Conservation (phyloP, 106 monocot genomes). For the Dactylorhiza incarnata region DNA sequence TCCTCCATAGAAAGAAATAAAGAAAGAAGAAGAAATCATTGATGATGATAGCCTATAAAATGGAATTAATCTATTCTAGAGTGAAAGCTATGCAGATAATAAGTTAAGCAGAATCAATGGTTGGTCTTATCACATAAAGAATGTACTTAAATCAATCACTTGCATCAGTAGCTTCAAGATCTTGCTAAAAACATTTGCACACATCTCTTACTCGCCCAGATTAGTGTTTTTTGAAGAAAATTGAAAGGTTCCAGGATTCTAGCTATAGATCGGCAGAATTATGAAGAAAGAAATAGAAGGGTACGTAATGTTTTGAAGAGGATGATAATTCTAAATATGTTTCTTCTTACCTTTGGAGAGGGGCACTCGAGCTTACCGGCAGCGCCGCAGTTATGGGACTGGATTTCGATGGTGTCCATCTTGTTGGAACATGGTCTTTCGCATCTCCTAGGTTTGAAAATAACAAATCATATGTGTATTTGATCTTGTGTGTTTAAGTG, state of each 20-base stretch:
- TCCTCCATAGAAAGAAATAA: not conserved
- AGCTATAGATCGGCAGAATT: not conserved
- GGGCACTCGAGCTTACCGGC: conserved; percentile 30
- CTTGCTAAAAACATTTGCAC: not conserved
- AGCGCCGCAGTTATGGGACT: conserved; percentile 13
- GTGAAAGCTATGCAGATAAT: too few species aligned
- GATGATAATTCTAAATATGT: not conserved
- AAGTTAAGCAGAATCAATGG: not conserved
- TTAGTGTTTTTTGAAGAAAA: not conserved
- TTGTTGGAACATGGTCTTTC: too few species aligned
- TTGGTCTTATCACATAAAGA: not conserved
- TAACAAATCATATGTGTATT: too few species aligned
- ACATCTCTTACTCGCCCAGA: not conserved
- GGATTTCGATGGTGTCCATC: conserved; percentile 18
- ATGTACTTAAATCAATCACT: not conserved
- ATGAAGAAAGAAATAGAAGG: not conserved
- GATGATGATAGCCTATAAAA: not conserved
- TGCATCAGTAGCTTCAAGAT: not conserved
- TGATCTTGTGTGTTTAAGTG: too few species aligned
- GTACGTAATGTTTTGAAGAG: not conserved
- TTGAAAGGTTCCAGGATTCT: not conserved
- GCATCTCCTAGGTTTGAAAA: too few species aligned
- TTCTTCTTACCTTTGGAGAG: conserved; percentile 31
- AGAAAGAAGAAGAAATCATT: not conserved
- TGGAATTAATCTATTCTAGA: not conserved